These are phyloP conservation scores for Aspergillus leporis DNA, from an alignment of 495 filamentous ascomycete genomes.

Conservation along the genomic window DNA sequence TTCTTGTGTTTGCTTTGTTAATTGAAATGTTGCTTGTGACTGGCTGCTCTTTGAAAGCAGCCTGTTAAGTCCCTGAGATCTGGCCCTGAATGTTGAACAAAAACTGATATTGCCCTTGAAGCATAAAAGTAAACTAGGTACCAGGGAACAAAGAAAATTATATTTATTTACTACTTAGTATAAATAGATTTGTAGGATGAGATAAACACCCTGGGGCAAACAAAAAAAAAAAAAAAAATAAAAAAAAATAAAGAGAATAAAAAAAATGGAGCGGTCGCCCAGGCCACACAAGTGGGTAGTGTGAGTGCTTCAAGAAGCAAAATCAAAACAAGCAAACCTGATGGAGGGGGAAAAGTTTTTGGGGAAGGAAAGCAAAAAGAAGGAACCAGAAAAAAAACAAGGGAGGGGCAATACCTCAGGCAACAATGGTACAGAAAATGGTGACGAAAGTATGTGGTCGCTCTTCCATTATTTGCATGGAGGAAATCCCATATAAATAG, in stretches of 20 bases:
- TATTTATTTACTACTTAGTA: not conserved
- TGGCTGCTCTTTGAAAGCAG: not conserved
- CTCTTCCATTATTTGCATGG: not conserved
- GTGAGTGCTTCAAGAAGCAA: slow-evolving; percentile 37
- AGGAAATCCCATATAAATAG: not conserved
- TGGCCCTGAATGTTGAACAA: not conserved
- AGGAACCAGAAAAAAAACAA: not conserved
- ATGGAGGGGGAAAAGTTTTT: slow-evolving; percentile 13
- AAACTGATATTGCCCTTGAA: not conserved
- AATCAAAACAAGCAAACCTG: slow-evolving; percentile 46
- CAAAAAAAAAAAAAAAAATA: not conserved
- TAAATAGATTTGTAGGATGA: slow-evolving; percentile 8
- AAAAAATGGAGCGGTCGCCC: slow-evolving; percentile 31
- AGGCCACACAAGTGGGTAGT: slow-evolving; percentile 32
- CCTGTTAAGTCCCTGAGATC: not conserved
- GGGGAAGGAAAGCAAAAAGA: not conserved
- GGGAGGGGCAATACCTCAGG: slow-evolving; percentile 6
- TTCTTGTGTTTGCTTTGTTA: not conserved
- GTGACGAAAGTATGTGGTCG: slow-evolving; percentile 1
- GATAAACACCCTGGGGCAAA: slow-evolving; percentile 3
- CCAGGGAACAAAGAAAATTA: not conserved
- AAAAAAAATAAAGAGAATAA: not conserved
- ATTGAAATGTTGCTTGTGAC: not conserved
- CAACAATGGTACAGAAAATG: not conserved
- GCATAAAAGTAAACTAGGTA: not conserved